Evolutionary conservation across 371 early-diverging fungal species (phyloP).

Genomic region (Haplosporangium sp.): DNA sequence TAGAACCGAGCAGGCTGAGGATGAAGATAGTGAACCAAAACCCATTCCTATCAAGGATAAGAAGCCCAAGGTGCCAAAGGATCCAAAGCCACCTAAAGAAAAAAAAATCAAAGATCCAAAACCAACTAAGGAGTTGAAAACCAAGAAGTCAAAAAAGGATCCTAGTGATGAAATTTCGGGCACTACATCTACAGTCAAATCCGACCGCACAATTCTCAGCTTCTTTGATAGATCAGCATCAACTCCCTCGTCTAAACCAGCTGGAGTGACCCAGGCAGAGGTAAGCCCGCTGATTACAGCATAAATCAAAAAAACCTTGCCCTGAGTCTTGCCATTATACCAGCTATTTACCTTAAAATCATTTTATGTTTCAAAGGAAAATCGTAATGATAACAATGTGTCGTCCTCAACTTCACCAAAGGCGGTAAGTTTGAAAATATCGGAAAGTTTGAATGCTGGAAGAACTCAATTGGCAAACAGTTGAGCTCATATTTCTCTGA

Average conservation of each 20-base stretch:
- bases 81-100: constrained; percentile 17
- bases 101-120: constrained; percentile 32
- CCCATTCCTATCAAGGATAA: constrained; percentile 3
- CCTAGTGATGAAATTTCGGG: background rate
- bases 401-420: constrained; percentile 5
- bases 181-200: constrained; percentile 4
- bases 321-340: background rate
- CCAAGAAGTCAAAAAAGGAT: constrained; percentile 8
- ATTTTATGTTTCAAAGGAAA: background rate
- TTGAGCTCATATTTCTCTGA: background rate
- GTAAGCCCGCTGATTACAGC: background rate
- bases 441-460: background rate
- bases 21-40: background rate
- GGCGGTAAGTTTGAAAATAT: background rate
- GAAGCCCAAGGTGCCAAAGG: constrained; percentile 17
- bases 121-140: constrained; percentile 14
- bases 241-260: background rate
- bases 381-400: background rate
- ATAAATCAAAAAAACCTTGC: background rate
- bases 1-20: constrained; percentile 14
- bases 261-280: background rate
- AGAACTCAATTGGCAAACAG: background rate
- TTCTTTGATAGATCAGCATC: constrained; percentile 41
- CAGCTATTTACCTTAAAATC: background rate
- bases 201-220: constrained; percentile 51